phyloP scores from a whole-genome alignment of 1,284 basidiomycete species.

The Fomitopsis betulina region DNA sequence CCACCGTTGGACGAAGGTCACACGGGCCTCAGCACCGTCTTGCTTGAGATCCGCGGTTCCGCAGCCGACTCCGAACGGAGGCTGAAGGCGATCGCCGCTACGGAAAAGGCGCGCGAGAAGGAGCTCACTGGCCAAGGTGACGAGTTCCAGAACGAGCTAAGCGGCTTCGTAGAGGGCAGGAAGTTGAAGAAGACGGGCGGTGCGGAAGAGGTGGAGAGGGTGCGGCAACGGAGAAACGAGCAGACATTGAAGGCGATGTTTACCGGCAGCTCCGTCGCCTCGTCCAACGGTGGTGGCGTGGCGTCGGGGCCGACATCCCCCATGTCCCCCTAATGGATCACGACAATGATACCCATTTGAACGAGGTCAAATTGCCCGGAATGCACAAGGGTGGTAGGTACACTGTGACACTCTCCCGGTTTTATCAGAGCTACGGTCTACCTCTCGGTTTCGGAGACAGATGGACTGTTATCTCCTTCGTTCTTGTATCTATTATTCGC shows the following conservation, averaged over 20 bases:
- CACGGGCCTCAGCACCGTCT: constrained; percentile 64
- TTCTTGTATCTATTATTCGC: not conserved
- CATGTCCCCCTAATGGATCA: not conserved
- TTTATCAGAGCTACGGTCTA: not conserved
- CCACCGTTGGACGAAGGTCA: constrained; percentile 61
- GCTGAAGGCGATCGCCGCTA: constrained; percentile 88
- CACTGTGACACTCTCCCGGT: not conserved
- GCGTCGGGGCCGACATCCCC: not conserved
- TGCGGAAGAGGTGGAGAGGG: constrained; percentile 84
- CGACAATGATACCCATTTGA: not conserved
- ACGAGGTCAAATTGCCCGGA: not conserved
- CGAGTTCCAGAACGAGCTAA: constrained; percentile 80
- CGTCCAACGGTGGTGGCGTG: not conserved
- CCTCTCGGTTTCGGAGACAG: not conserved
- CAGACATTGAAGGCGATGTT: constrained; percentile 88
- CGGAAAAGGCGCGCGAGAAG: constrained; percentile 72
- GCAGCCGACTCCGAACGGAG: constrained; percentile 78
- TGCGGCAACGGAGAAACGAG: constrained; percentile 81
- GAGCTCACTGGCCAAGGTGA: constrained; percentile 67
- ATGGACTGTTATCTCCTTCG: not conserved
- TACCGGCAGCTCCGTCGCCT: constrained; percentile 22
- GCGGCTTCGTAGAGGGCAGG: constrained; percentile 78
- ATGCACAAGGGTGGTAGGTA: too few relatives aligned
- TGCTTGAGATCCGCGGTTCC: constrained; percentile 84
- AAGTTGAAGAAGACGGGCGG: constrained; percentile 94